Conservation (phyloP, 1,139 yeast species). For the Yamadazyma sp. region DNA sequence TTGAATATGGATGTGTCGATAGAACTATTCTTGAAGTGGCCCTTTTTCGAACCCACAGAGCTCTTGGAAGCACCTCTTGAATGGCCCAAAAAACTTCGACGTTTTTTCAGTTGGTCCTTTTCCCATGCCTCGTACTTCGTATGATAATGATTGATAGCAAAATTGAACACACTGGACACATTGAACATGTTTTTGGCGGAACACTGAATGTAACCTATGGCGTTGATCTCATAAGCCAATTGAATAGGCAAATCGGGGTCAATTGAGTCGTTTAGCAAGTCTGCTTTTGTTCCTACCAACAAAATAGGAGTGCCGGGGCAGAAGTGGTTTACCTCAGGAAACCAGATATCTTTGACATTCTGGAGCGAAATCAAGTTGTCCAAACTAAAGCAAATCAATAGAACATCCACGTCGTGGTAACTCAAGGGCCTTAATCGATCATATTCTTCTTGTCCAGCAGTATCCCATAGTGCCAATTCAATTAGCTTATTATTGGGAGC, state of each 20-base stretch:
- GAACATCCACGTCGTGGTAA: slow-evolving; percentile 77
- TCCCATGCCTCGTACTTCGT: slow-evolving; percentile 36
- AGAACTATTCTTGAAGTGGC: slow-evolving; percentile 39
- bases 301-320: slow-evolving; percentile 79
- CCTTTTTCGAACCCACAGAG: slow-evolving; percentile 21
- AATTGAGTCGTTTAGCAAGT: slow-evolving; percentile 40
- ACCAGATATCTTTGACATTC: slow-evolving; percentile 81
- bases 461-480: slow-evolving; percentile 88
- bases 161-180: slow-evolving; percentile 65
- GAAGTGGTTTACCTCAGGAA: slow-evolving; percentile 80
- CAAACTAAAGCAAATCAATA: slow-evolving; percentile 74
- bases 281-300: slow-evolving; percentile 78
- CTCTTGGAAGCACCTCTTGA: slow-evolving; percentile 26
- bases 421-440: slow-evolving; percentile 80
- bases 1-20: slow-evolving; percentile 40
- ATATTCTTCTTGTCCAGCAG: slow-evolving; percentile 94
- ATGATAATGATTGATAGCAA: slow-evolving; percentile 42
- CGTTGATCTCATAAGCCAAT: slow-evolving; percentile 66
- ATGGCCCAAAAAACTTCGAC: slow-evolving; percentile 32
- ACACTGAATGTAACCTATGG: slow-evolving; percentile 77
- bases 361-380: slow-evolving; percentile 63
- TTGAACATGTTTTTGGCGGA: slow-evolving; percentile 73
- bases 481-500: slow-evolving; percentile 52
- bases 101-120: slow-evolving; percentile 30
- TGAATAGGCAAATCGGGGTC: slow-evolving; percentile 51